These are phyloP conservation scores for Prunus mira DNA, from an alignment of 306 rosid genomes.

Conservation along the genomic window DNA sequence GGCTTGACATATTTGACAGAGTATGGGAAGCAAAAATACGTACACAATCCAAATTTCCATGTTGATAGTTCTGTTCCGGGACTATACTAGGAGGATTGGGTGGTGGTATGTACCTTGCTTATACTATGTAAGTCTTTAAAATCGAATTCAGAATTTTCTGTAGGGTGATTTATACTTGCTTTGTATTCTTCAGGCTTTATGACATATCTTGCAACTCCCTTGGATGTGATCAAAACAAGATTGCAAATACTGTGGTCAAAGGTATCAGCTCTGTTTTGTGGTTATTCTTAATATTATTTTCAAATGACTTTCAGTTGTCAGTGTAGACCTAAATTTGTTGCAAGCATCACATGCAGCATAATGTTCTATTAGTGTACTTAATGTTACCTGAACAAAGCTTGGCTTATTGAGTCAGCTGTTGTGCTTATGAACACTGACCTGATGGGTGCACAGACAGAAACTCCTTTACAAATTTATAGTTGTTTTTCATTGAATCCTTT, in stretches of 20 bases:
- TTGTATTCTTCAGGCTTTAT: conserved; percentile 55
- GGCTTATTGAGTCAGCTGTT: too few species aligned
- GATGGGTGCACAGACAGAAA: too few species aligned
- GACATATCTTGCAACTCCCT: conserved; percentile 84
- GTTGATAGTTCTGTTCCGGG: conserved; percentile 63
- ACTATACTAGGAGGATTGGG: conserved; percentile 79
- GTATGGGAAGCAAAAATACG: conserved; percentile 60
- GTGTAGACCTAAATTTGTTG: not conserved
- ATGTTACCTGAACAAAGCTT: too few species aligned
- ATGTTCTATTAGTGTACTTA: too few species aligned
- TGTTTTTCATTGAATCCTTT: too few species aligned
- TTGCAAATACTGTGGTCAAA: conserved; percentile 82
- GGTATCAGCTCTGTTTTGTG: conserved; percentile 37
- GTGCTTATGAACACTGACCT: too few species aligned
- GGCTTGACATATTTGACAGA: conserved; percentile 57
- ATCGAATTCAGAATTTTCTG: not conserved
- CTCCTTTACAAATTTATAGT: too few species aligned
- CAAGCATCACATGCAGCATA: too few species aligned
- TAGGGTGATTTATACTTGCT: conserved; percentile 11
- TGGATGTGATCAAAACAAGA: conserved; percentile 82
- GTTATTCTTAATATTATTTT: conserved; percentile 5
- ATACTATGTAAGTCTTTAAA: conserved; percentile 12
- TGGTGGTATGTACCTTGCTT: conserved; percentile 62
- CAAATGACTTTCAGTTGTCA: not conserved
- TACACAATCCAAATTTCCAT: conserved; percentile 36